phyloP scores from a whole-genome alignment of 176 grass and related monocot species.

The Neostapfia colusana region DNA sequence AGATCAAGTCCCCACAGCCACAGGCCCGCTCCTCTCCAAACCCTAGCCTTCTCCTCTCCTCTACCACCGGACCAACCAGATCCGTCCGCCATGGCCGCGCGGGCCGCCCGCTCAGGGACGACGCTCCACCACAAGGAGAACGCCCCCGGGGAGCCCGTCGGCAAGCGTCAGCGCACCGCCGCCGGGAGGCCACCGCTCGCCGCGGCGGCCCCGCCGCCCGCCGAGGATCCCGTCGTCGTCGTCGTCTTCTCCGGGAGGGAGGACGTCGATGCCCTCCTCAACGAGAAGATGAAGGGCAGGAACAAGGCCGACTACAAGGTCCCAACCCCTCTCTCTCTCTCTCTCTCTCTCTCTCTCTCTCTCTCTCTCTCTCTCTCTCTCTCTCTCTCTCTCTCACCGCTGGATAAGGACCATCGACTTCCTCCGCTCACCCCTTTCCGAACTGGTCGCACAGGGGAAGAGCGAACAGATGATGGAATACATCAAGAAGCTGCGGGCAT shows the following conservation, averaged over 20 bases:
- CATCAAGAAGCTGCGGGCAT: slow-evolving; percentile 73
- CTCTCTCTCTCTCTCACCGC: background rate
- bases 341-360: background rate
- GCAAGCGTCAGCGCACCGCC: slow-evolving; percentile 52
- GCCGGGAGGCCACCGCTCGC: slow-evolving; percentile 40
- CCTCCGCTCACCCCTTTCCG: too few species aligned
- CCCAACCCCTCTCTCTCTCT: background rate
- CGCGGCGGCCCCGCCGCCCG: slow-evolving; percentile 8
- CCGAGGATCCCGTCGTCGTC: slow-evolving; percentile 23
- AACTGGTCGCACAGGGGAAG: slow-evolving; percentile 48
- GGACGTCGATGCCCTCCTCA: slow-evolving; percentile 60
- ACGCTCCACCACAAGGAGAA: slow-evolving; percentile 47
- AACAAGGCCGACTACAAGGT: slow-evolving; percentile 82
- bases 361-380: background rate
- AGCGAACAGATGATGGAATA: slow-evolving; percentile 82
- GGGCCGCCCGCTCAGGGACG: background rate
- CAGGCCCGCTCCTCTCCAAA: background rate
- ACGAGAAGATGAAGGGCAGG: slow-evolving; percentile 86
- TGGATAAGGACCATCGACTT: too few species aligned
- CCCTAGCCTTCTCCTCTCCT: background rate
- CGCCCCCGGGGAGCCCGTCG: background rate
- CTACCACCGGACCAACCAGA: background rate
- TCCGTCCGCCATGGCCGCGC: slow-evolving; percentile 45
- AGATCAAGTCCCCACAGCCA: too few species aligned
- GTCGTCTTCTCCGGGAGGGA: slow-evolving; percentile 57